Evolutionary conservation across 768 basidiomycete genomes (phyloP), one percentile per base, ranked within the genome.

Genomic region (Auricularia auricula-judae): DNA sequence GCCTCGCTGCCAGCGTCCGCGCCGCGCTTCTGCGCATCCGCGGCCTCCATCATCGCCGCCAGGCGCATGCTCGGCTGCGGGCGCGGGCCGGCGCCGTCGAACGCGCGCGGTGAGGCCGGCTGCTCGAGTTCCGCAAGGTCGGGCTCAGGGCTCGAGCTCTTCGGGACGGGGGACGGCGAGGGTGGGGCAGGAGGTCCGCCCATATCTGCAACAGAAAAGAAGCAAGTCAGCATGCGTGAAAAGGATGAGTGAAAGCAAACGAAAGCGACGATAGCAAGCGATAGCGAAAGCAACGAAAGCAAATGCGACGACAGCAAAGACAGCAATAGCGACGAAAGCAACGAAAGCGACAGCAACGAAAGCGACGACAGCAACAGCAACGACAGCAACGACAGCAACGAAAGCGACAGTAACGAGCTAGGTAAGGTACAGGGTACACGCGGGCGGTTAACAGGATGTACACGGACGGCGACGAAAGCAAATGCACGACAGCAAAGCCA

Each of bases 361-460:
- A 8, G 39, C 39, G 2, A 42, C 12, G 39, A 42, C 7, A 42
- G 12, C 39, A 2, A 42, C 1, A 39, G 39, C 39, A 3, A 39
- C 12, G 39, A 39, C 1, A 39, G 39, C 36, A 39, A 39, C 39
- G 39, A 39, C 7, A 39, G 39, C 39, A 39, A 39, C 39, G 39
- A 39, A 7, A 39, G 39, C 39, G 39, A 39, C 39, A 39, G 23
- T 2, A 29, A 3, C 29, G 29, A 29, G 2, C 2, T 29, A 29
- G 29, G 29, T 29, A 29, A 29, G 29, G 29, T 29, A 29, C 29
- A 29, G 29, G 29, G 29, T 29, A 29, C 29, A 29, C 29, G 29
- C 0, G 0, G 29, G 0, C 0, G 29, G 29, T 29, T 0, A 29
- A 29, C 29, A 29, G 29, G 29, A 29, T 29, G 0, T 29, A 0